Percentiles rank a stretch among this genome's conserved stretches.
Conservation (phyloP, 768 basidiomycete species). For the Suillus variegatus region DNA sequence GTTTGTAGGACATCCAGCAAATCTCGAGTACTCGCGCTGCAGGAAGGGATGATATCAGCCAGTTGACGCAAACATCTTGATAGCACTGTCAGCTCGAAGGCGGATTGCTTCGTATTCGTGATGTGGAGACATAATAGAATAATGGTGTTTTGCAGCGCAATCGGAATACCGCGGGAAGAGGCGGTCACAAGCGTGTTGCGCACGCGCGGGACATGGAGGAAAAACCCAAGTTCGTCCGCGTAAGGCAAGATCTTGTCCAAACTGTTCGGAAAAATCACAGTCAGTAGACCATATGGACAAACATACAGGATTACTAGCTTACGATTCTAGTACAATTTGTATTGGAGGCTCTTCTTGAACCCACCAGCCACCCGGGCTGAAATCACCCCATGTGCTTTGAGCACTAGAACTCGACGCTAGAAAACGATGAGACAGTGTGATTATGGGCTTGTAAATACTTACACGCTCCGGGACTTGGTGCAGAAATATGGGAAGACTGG, state of each 20-base stretch:
- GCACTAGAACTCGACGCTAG: slow-evolving; percentile 2
- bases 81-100: slow-evolving; percentile 47
- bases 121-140: slow-evolving; percentile 57
- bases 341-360: slow-evolving; percentile 31
- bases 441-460: not conserved
- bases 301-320: slow-evolving; percentile 13
- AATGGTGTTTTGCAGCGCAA: slow-evolving; percentile 49
- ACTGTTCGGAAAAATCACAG: slow-evolving; percentile 12
- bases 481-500: not conserved
- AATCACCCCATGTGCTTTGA: not conserved
- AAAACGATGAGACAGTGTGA: not conserved
- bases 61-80: slow-evolving; percentile 48
- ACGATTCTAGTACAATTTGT: slow-evolving; percentile 35
- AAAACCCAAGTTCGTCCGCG: slow-evolving; percentile 63
- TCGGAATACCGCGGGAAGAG: slow-evolving; percentile 39
- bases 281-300: not conserved
- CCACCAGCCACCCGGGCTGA: not conserved
- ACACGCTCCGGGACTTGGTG: slow-evolving; percentile 11
- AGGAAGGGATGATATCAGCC: slow-evolving; percentile 44
- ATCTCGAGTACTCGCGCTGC: slow-evolving; percentile 33
- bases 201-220: slow-evolving; percentile 56
- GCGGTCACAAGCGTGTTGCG: slow-evolving; percentile 35
- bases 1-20: slow-evolving; percentile 60
- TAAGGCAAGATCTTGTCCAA: slow-evolving; percentile 50
- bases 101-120: slow-evolving; percentile 41